Evolutionary conservation across 2,329 filamentous ascomycete genomes (phyloP), one percentile per base, ranked within the genome.

Genomic region (Hypomyces perniciosus): DNA sequence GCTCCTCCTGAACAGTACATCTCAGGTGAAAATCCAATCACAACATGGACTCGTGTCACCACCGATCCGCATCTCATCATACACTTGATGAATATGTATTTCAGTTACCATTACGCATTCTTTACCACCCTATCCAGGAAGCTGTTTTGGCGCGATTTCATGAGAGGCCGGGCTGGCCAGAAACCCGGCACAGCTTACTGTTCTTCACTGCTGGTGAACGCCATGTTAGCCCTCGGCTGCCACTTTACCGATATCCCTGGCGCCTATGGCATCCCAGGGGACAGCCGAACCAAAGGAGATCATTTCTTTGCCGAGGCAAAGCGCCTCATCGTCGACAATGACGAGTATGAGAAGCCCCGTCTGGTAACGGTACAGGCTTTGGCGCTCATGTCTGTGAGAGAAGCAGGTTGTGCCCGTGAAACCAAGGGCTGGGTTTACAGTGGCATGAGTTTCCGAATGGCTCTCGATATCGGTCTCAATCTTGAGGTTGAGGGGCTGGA

Each of bases 381-480:
- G 49, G 91, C 90, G 0, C 74, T 97, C 56, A 96, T 99, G 91
- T 96, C 91, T 6, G 92, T 97, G 1, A 80, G 93, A 54, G 93
- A 99, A 72, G 93, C 92, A 3, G 93, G 93, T 1, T 97, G 92
- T 66, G 92, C 89, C 0, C 80, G 92, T 39, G 93, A 97, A 70
- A 90, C 90, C 37, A 95, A 93, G 68, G 93, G 93, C 1, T 99
- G 93, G 93, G 90, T 96, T 4, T 97, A 97, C 68, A 96, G 90
- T 61, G 92, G 93, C 45, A 96, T 99, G 88, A 93, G 88, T 62
- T 97, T 99, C 66, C 85, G 93, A 41, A 97, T 99, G 92, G 92
- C 91, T 1, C 88, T 87, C 66, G 93, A 99, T 61, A 80, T 99
- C 56, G 93, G 93, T 1, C 75, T 99, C 48, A 95, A 96, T 62